Evolutionary conservation across 805 yeast species (phyloP), one percentile per base, ranked within the genome.

Genomic region (Tetrapisispora pingtungensis): DNA sequence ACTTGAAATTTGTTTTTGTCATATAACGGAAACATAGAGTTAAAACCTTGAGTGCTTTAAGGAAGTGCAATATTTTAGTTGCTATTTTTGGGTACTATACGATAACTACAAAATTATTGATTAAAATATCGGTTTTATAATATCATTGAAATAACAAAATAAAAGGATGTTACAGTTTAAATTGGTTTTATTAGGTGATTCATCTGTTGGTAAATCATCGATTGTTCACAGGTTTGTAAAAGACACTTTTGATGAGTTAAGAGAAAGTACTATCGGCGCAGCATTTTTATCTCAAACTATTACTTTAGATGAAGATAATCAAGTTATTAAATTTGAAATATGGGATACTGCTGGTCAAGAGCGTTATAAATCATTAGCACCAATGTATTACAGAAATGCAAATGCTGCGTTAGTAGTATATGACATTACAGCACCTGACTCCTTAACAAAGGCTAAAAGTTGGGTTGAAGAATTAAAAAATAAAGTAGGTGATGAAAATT

Each of bases 281-380:
- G 98, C 97, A 0, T 93, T 90, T 64, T 74, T 93, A 33, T 86
- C 97, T 15, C 94, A 88, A 60, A 79, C 83, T 10, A 51, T 62
- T 14, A 51, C 50, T 27, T 50, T 53, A 33, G 49, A 49, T 27
- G 46, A 34, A 46, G 56, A 55, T 26, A 54, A 52, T 7, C 52
- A 50, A 4, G 54, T 59, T 3, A 62, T 73, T 27, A 79, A 77
- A 54, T 72, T 80, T 53, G 87, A 81, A 56, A 79, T 81, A 42
- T 81, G 93, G 95, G 98, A 90, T 61, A 90, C 98, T 13, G 98
- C 98, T 0, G 98, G 98, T 22, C 98, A 84, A 60, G 94, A 84
- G 59, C 70, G 94, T 41, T 84, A 84, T 68, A 84, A 82, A 56
- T 80, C 86, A 17, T 65, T 84, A 49, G 88, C 93, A 0, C 93